phyloP scores from a whole-genome alignment of 1,139 yeast species.

The Blastobotrys serpentis region DNA sequence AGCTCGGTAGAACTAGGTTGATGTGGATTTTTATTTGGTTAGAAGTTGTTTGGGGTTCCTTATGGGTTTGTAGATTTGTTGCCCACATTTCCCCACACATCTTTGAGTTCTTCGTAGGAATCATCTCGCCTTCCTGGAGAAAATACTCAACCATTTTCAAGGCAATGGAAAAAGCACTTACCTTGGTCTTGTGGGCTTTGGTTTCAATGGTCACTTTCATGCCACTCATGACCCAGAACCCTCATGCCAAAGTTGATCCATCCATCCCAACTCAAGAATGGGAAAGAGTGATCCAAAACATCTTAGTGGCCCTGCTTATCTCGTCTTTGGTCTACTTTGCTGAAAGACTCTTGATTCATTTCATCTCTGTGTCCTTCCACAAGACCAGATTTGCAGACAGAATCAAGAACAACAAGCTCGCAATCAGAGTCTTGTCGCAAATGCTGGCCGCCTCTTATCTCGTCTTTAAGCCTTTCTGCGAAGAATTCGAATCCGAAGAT shows the following conservation, averaged over 20 bases:
- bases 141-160: conserved; percentile 38
- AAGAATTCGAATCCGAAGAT: conserved; percentile 43
- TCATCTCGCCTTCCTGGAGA: conserved; percentile 39
- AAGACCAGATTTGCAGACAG: conserved; percentile 42
- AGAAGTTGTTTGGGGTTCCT: conserved; percentile 44
- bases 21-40: conserved; percentile 46
- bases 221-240: conserved; percentile 40
- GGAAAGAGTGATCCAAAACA: conserved; percentile 40
- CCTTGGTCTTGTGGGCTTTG: conserved; percentile 38
- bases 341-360: conserved; percentile 41
- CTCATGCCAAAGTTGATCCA: conserved; percentile 28
- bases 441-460: conserved; percentile 38
- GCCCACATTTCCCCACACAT: conserved; percentile 39
- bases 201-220: conserved; percentile 40
- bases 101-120: conserved; percentile 34
- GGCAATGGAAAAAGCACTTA: conserved; percentile 40
- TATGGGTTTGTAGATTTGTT: conserved; percentile 39
- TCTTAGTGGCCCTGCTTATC: conserved; percentile 41
- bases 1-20: conserved; percentile 38
- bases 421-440: conserved; percentile 35
- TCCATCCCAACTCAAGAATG: conserved; percentile 34
- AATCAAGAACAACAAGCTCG: conserved; percentile 40
- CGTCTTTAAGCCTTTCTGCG: conserved; percentile 41
- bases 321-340: conserved; percentile 39
- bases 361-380: conserved; percentile 45